A percentile compares a stretch with the other conserved stretches of the same genome.
phyloP scores from a whole-genome alignment of 2,329 filamentous ascomycete genomes.

The Mollisia scopiformis region DNA sequence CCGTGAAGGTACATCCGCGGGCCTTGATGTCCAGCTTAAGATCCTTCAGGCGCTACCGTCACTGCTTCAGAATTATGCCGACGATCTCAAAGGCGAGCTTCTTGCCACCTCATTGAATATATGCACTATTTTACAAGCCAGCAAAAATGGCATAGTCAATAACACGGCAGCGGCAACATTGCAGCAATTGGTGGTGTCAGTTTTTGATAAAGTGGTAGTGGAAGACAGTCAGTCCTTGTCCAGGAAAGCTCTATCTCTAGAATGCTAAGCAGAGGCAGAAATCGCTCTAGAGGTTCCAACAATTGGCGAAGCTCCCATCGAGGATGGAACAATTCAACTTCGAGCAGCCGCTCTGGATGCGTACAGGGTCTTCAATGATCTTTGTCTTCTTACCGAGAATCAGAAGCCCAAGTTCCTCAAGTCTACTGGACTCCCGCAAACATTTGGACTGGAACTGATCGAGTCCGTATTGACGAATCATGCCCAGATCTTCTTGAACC shows the following conservation, averaged over 20 bases:
- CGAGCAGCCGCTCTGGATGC: constrained; percentile 83
- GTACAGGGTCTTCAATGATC: constrained; percentile 83
- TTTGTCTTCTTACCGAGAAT: constrained; percentile 85
- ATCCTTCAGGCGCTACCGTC: constrained; percentile 91
- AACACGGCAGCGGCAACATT: constrained; percentile 96
- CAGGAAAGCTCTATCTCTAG: not conserved
- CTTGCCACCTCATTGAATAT: constrained; percentile 84
- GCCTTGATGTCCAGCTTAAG: constrained; percentile 91
- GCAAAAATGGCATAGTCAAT: constrained; percentile 91
- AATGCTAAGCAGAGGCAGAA: constrained; percentile 23
- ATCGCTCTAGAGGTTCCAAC: constrained; percentile 53
- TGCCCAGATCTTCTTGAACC: constrained; percentile 74
- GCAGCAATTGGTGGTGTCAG: constrained; percentile 88
- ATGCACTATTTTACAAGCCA: constrained; percentile 87
- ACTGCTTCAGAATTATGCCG: constrained; percentile 85
- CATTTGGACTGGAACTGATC: constrained; percentile 88
- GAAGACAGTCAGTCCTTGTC: constrained; percentile 70
- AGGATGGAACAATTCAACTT: constrained; percentile 67
- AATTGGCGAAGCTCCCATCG: constrained; percentile 68
- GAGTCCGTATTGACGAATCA: constrained; percentile 89
- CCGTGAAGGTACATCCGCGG: constrained; percentile 79
- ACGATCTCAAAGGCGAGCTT: constrained; percentile 78
- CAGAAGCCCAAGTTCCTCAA: constrained; percentile 82
- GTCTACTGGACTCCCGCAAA: constrained; percentile 76
- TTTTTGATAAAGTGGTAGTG: constrained; percentile 86